Conservation (phyloP, 805 yeast genomes). For the Candida dajiaensis region DNA sequence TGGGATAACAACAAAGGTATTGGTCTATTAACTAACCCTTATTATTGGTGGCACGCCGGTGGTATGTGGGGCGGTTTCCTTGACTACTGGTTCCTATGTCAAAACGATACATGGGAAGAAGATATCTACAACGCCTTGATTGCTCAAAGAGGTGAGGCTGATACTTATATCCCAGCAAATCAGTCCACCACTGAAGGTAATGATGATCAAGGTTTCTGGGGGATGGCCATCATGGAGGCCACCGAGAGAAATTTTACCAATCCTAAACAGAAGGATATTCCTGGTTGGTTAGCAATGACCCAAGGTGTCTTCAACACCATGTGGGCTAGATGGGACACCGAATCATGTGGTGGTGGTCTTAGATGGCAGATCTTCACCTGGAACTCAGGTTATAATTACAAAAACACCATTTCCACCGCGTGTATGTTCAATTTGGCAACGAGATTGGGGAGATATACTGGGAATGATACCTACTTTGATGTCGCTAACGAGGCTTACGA, state of each 20-base stretch:
- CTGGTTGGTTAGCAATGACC: slow-evolving; percentile 53
- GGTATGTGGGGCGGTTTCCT: slow-evolving; percentile 68
- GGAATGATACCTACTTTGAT: slow-evolving; percentile 47
- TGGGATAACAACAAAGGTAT: slow-evolving; percentile 73
- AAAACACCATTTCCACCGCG: slow-evolving; percentile 59
- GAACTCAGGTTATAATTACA: slow-evolving; percentile 65
- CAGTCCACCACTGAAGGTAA: slow-evolving; percentile 67
- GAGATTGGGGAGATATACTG: slow-evolving; percentile 56
- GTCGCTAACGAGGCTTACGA: slow-evolving; percentile 51
- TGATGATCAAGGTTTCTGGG: slow-evolving; percentile 77
- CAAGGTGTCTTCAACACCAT: slow-evolving; percentile 63
- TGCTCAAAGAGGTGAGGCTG: slow-evolving; percentile 39
- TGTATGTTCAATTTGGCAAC: slow-evolving; percentile 59
- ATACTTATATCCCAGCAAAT: slow-evolving; percentile 56
- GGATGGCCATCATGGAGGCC: slow-evolving; percentile 58
- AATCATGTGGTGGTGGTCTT: slow-evolving; percentile 55
- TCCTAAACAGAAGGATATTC: slow-evolving; percentile 34
- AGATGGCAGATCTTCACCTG: slow-evolving; percentile 72
- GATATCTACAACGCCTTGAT: slow-evolving; percentile 52
- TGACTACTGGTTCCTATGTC: slow-evolving; percentile 68
- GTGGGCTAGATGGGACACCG: slow-evolving; percentile 55
- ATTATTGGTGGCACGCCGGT: slow-evolving; percentile 94
- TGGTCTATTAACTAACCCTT: slow-evolving; percentile 69
- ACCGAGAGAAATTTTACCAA: slow-evolving; percentile 57
- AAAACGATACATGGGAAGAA: slow-evolving; percentile 59